Percentiles rank a stretch among this genome's conserved stretches.
Evolutionary conservation across 2,329 filamentous ascomycete genomes (phyloP).

Genomic region (Trichoderma polysporum): DNA sequence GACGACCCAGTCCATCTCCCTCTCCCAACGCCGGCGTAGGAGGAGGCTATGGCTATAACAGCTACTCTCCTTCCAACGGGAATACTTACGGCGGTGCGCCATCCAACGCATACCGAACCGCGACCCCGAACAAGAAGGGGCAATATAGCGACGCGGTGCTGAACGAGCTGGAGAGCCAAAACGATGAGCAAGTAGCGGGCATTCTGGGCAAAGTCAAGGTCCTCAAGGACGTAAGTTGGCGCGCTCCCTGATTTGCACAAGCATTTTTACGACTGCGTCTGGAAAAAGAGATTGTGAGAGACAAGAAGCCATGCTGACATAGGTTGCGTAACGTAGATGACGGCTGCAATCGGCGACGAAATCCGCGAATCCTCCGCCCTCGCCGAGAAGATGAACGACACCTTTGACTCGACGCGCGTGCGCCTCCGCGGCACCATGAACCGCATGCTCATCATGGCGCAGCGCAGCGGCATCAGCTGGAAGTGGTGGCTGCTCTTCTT

Average conservation of each 20-base stretch:
- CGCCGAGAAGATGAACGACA: slow-evolving; percentile 93
- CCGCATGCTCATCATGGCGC: slow-evolving; percentile 92
- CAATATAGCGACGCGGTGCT: slow-evolving; percentile 92
- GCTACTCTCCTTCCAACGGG: slow-evolving; percentile 46
- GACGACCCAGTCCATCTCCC: slow-evolving; percentile 44
- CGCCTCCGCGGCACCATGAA: slow-evolving; percentile 92
- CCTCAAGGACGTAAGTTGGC: slow-evolving; percentile 74
- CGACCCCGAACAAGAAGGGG: slow-evolving; percentile 75
- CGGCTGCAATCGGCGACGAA: slow-evolving; percentile 88
- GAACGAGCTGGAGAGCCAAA: slow-evolving; percentile 92
- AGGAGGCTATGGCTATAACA: slow-evolving; percentile 24
- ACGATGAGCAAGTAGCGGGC: slow-evolving; percentile 85
- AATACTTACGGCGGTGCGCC: slow-evolving; percentile 31
- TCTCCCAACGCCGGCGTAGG: slow-evolving; percentile 36
- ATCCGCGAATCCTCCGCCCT: slow-evolving; percentile 87
- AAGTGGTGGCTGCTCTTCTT: slow-evolving; percentile 92
- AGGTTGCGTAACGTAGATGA: slow-evolving; percentile 62
- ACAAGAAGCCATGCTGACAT: neutral
- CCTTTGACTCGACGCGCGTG: slow-evolving; percentile 81
- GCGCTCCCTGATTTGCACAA: neutral
- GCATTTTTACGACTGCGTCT: too few species aligned
- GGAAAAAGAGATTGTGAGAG: neutral
- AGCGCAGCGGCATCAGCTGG: slow-evolving; percentile 93
- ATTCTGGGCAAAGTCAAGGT: slow-evolving; percentile 86
- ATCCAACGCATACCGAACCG: slow-evolving; percentile 55